Percentiles rank a stretch among this genome's conserved stretches.
phyloP scores from a whole-genome alignment of 2,329 filamentous ascomycete species.

The Tolypocladium tropicale region DNA sequence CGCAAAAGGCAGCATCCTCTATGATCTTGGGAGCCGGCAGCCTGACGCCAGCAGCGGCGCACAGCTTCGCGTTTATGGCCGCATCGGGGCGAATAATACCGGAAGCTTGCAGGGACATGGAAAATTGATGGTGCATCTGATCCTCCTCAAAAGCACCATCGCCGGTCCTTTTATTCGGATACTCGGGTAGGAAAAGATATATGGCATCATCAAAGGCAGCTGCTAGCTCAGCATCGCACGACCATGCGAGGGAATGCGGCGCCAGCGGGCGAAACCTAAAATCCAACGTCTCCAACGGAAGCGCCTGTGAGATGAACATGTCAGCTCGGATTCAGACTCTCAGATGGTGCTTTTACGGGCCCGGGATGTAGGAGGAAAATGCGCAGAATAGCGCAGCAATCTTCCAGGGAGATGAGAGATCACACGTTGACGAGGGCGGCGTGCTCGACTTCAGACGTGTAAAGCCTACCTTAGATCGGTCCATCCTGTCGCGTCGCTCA shows the following conservation, averaged over 20 bases:
- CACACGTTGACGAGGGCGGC: not conserved
- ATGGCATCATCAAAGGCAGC: constrained; percentile 46
- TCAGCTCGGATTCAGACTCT: not conserved
- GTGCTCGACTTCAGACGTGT: not conserved
- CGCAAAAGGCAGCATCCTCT: constrained; percentile 23
- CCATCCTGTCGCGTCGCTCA: constrained; percentile 5
- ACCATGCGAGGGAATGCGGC: constrained; percentile 37
- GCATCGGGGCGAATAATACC: constrained; percentile 27
- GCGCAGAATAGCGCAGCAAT: constrained; percentile 3
- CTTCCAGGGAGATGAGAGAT: not conserved
- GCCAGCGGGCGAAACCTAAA: constrained; percentile 33
- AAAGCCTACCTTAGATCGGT: constrained; percentile 11
- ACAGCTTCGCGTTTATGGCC: constrained; percentile 36
- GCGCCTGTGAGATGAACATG: constrained; percentile 18
- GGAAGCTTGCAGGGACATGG: constrained; percentile 20
- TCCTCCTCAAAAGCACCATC: constrained; percentile 17
- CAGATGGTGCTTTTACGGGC: constrained; percentile 6
- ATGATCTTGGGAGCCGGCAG: constrained; percentile 15
- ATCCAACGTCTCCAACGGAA: constrained; percentile 35
- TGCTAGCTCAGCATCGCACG: constrained; percentile 46
- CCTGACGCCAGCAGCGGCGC: constrained; percentile 23
- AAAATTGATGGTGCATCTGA: constrained; percentile 19
- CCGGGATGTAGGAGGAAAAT: constrained; percentile 4
- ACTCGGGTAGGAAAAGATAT: constrained; percentile 40
- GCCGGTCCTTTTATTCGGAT: constrained; percentile 12